Evolutionary conservation across 495 filamentous ascomycete genomes (phyloP).

Genomic region (Tuber microsphaerosporum): DNA sequence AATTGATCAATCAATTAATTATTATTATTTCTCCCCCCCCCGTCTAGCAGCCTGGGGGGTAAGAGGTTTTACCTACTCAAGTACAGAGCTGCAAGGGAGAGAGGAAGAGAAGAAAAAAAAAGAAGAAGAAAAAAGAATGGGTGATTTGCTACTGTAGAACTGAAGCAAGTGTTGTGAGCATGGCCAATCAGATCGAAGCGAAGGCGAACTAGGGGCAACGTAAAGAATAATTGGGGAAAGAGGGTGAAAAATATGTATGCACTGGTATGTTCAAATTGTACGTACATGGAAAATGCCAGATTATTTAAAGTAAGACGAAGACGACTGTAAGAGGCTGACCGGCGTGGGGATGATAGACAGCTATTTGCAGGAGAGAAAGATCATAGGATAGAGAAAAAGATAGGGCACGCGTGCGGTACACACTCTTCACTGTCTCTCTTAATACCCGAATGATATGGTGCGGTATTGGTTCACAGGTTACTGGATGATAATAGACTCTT

Average conservation of each 20-base stretch:
- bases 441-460: neutral
- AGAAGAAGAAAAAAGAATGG: neutral
- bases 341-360: neutral
- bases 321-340: neutral
- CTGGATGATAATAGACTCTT: neutral
- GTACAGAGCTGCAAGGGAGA: constrained; percentile 3
- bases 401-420: neutral
- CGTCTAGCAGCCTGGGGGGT: neutral
- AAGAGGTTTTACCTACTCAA: neutral
- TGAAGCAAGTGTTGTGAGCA: neutral
- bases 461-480: neutral
- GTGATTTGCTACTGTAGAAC: neutral
- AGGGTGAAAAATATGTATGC: neutral
- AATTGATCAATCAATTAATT: neutral
- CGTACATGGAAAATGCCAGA: neutral
- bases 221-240: neutral
- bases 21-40: neutral
- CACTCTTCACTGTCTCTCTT: neutral
- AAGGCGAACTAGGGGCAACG: neutral
- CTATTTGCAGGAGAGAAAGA: neutral
- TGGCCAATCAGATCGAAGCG: neutral
- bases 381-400: neutral
- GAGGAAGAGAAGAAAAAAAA: neutral
- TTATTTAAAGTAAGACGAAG: constrained; percentile 1
- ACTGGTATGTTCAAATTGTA: neutral